Evolutionary conservation across 2,329 filamentous ascomycete genomes (phyloP), one percentile per base, ranked within the genome.

Genomic region (Sclerotinia spermophila): DNA sequence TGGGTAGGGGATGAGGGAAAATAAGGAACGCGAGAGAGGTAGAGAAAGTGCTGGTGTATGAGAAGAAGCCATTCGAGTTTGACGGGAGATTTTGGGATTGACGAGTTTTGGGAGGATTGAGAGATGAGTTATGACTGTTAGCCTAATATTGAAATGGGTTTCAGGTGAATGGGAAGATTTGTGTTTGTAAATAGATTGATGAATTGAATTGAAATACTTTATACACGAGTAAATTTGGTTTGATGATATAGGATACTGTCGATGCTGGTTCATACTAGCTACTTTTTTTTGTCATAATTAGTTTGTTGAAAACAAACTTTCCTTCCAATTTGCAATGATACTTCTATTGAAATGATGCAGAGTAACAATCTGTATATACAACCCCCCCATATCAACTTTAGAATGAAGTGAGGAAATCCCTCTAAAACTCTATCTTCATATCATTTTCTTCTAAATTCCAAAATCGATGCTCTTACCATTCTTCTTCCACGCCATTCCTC

Each of bases 81-180:
- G 42, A 35, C 3, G 4, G 6, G 10, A 2, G 19, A 1, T 19
- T 3, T 11, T 1, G 8, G n/a, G 15, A 5, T n/a, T 35, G 11
- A 27, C 35, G 30, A 6, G 24, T 17, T 24, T 19, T 24, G 2
- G 1, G 30, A 19, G 42, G 17, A 44, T 11, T 61, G 30, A 15
- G 27, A 8, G 30, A 19, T n/a, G 44, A 5, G 24, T 11, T 5
- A 33, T 17, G 27, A 30, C 13, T 30, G 30, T 35, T 33, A 1
- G 42, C 4, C 48, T 30, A n/a, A 13, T 7, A 30, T 55, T 44
- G 17, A 5, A 42, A 21, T 3, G 11, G 0, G 15, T n/a, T n/a
- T n/a, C n/a, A n/a, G n/a, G n/a, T n/a, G 11, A n/a, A 24, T 2
- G 10, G 17, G 42, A 15, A 27, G 13, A 2, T 62, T 62, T 6